Percentiles rank a stretch among this genome's conserved stretches.
Conservation (phyloP, 176 grass and related monocot genomes). For the Raddia guianensis region DNA sequence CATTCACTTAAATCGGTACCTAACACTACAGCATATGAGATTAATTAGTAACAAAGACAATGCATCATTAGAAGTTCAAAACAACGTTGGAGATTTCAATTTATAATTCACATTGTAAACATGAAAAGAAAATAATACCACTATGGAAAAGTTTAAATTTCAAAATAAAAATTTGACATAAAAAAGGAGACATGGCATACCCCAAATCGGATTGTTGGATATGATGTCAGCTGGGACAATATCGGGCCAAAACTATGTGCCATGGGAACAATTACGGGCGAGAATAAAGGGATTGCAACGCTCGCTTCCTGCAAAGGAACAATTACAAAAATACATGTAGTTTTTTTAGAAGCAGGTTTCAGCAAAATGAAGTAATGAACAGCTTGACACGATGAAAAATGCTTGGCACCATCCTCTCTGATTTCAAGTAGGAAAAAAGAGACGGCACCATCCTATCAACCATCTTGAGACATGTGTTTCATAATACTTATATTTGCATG, state of each 20-base stretch:
- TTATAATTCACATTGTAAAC: background rate
- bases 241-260: constrained; percentile 96
- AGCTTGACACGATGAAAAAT: constrained; percentile 24
- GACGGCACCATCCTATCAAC: background rate
- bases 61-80: background rate
- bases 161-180: background rate
- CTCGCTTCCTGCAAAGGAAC: constrained; percentile 80
- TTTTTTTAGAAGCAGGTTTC: background rate
- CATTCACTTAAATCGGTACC: background rate
- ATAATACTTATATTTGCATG: constrained; percentile 3
- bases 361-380: background rate
- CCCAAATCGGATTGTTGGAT: constrained; percentile 76
- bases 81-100: constrained; percentile 14
- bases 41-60: constrained; percentile 6
- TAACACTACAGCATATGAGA: background rate
- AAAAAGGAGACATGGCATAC: constrained; percentile 49
- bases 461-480: background rate
- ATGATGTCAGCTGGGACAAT: constrained; percentile 82
- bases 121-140: constrained; percentile 9
- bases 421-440: constrained; percentile 41
- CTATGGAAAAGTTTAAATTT: background rate
- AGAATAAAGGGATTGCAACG: constrained; percentile 82
- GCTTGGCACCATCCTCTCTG: background rate
- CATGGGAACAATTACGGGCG: constrained; percentile 93
- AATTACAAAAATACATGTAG: constrained; percentile 11